These are phyloP conservation scores for Volvariella volvacea DNA, from an alignment of 1,284 basidiomycete genomes.

Conservation along the genomic window DNA sequence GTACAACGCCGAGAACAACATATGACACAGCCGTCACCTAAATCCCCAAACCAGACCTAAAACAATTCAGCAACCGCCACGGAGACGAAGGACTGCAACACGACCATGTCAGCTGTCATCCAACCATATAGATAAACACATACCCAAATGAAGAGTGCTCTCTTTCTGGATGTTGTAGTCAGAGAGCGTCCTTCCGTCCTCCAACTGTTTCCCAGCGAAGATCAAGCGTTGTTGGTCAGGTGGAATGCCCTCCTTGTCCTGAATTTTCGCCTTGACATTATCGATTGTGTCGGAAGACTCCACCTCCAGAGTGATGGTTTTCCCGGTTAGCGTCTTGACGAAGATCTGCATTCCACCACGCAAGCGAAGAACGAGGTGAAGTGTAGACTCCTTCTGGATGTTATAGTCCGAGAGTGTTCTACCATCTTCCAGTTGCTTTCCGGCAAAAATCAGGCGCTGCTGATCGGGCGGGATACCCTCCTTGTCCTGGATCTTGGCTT, in stretches of 20 bases:
- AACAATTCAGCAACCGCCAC: constrained; percentile 38
- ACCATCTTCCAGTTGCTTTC: constrained; percentile 62
- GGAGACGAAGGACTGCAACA: constrained; percentile 51
- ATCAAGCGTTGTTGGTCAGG: constrained; percentile 63
- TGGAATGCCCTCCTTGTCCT: constrained; percentile 40
- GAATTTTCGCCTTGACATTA: constrained; percentile 32
- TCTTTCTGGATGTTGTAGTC: constrained; percentile 74
- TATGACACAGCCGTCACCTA: neutral
- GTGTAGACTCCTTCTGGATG: constrained; percentile 66
- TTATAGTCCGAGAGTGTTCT: constrained; percentile 61
- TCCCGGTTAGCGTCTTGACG: constrained; percentile 50
- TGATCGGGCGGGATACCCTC: constrained; percentile 54
- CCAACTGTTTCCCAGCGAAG: constrained; percentile 62
- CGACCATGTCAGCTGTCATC: constrained; percentile 11
- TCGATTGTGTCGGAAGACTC: constrained; percentile 33
- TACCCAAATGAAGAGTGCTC: constrained; percentile 56
- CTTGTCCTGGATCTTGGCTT: constrained; percentile 33
- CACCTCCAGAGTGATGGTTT: constrained; percentile 33
- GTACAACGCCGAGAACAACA: no score
- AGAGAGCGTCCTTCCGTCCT: constrained; percentile 58
- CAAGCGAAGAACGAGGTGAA: constrained; percentile 50
- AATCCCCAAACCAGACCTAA: no score
- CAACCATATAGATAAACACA: constrained; percentile 6
- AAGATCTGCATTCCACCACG: constrained; percentile 61
- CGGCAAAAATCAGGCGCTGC: constrained; percentile 60